Evolutionary conservation across 495 filamentous ascomycete species (phyloP).

Genomic region (Penicillium mononematosum): DNA sequence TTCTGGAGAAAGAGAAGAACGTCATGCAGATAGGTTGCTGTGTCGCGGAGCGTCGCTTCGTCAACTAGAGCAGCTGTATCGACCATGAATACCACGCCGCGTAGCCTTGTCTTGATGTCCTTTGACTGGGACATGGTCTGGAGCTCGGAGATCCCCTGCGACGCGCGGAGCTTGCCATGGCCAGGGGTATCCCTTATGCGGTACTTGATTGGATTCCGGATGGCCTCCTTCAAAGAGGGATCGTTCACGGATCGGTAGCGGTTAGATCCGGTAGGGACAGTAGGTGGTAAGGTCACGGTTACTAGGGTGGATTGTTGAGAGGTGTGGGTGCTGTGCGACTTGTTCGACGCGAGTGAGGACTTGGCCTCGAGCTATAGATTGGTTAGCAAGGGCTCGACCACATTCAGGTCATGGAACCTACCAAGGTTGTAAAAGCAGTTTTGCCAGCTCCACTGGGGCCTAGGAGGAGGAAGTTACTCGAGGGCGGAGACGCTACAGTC

Average conservation of each 20-base stretch:
- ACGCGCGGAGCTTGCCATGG: slow-evolving; percentile 84
- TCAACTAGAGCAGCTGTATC: slow-evolving; percentile 76
- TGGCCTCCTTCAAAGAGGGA: slow-evolving; percentile 60
- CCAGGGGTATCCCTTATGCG: slow-evolving; percentile 86
- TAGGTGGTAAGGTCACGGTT: slow-evolving; percentile 68
- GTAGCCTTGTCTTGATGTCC: slow-evolving; percentile 54
- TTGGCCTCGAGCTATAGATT: slow-evolving; percentile 48
- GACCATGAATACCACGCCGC: slow-evolving; percentile 82
- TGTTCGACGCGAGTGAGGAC: slow-evolving; percentile 33
- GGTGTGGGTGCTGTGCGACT: slow-evolving; percentile 63
- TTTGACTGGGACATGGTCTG: slow-evolving; percentile 44
- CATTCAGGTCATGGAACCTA: slow-evolving; percentile 31
- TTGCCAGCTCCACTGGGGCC: slow-evolving; percentile 87
- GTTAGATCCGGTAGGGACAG: slow-evolving; percentile 59
- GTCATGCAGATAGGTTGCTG: slow-evolving; percentile 83
- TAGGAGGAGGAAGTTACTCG: slow-evolving; percentile 80
- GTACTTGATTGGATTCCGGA: slow-evolving; percentile 74
- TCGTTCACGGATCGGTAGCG: slow-evolving; percentile 71
- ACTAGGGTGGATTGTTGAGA: slow-evolving; percentile 73
- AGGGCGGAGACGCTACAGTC: slow-evolving; percentile 58
- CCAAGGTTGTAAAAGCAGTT: slow-evolving; percentile 80
- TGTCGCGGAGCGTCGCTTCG: slow-evolving; percentile 53
- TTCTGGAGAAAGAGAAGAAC: slow-evolving; percentile 78
- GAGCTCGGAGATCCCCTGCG: slow-evolving; percentile 43
- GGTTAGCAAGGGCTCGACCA: not conserved